These are phyloP conservation scores for Populus hybrid DNA, from an alignment of 441 rosid species.

Conservation along the genomic window DNA sequence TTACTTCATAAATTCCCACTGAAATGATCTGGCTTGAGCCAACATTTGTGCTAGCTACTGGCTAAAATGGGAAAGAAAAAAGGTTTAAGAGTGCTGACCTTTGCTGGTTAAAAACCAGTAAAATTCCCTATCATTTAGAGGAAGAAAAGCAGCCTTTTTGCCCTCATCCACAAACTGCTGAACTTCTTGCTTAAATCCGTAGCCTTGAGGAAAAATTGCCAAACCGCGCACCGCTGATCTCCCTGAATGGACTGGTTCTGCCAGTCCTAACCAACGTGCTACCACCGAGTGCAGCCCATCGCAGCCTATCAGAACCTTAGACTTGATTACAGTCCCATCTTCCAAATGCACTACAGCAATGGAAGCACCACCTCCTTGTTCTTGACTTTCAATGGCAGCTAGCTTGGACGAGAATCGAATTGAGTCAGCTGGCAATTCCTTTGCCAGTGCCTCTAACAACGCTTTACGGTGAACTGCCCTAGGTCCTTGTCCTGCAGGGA, in stretches of 20 bases:
- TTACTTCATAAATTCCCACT: neutral
- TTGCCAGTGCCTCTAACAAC: slow-evolving; percentile 37
- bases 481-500: neutral
- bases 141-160: slow-evolving; percentile 31
- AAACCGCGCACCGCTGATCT: slow-evolving; percentile 36
- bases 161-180: slow-evolving; percentile 27
- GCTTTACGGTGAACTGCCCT: slow-evolving; percentile 32
- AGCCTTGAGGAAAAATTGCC: slow-evolving; percentile 33
- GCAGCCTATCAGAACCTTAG: slow-evolving; percentile 50
- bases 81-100: slow-evolving; percentile 11
- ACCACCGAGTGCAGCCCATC: slow-evolving; percentile 49
- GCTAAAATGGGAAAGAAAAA: neutral
- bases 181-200: slow-evolving; percentile 19
- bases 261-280: slow-evolving; percentile 35
- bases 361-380: slow-evolving; percentile 15
- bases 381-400: slow-evolving; percentile 25
- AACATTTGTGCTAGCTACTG: neutral
- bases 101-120: slow-evolving; percentile 29
- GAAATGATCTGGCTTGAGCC: neutral
- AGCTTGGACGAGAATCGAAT: slow-evolving; percentile 41
- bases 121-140: slow-evolving; percentile 31
- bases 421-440: slow-evolving; percentile 30
- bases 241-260: slow-evolving; percentile 31
- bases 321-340: slow-evolving; percentile 39
- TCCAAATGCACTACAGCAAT: slow-evolving; percentile 23